A percentile compares a stretch with the other conserved stretches of the same genome.
These are phyloP conservation scores for Diospyros lotus DNA, from an alignment of 148 eudicot genomes.

Conservation along the genomic window DNA sequence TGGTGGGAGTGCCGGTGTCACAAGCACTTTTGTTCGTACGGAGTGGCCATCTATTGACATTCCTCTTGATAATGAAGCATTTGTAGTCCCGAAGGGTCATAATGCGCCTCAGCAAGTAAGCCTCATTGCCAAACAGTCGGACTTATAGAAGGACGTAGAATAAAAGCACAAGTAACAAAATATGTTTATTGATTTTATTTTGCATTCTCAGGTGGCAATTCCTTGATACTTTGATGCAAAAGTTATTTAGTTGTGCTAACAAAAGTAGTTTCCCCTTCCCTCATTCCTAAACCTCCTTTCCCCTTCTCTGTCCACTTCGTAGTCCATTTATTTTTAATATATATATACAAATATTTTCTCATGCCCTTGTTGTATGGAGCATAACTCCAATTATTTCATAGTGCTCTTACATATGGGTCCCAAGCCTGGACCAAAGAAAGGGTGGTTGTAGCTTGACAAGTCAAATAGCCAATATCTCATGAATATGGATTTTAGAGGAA, in stretches of 20 bases:
- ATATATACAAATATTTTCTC: background rate
- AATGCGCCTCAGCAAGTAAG: constrained; percentile 95
- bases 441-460: background rate
- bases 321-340: background rate
- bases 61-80: constrained; percentile 73
- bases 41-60: constrained; percentile 84
- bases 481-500: background rate
- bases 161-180: background rate
- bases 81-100: constrained; percentile 73
- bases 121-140: constrained; percentile 1
- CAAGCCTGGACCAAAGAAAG: background rate
- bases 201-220: background rate
- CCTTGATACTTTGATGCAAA: background rate
- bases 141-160: background rate
- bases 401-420: background rate
- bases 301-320: background rate
- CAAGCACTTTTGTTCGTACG: constrained; percentile 68
- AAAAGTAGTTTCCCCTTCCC: background rate
- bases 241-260: background rate
- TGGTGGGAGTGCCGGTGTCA: constrained; percentile 56
- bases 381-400: background rate
- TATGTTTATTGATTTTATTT: background rate
- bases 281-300: background rate
- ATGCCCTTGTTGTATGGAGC: background rate
- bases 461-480: background rate